Evolutionary conservation across 768 basidiomycete species (phyloP).

Genomic region (Tricholoma sp.): DNA sequence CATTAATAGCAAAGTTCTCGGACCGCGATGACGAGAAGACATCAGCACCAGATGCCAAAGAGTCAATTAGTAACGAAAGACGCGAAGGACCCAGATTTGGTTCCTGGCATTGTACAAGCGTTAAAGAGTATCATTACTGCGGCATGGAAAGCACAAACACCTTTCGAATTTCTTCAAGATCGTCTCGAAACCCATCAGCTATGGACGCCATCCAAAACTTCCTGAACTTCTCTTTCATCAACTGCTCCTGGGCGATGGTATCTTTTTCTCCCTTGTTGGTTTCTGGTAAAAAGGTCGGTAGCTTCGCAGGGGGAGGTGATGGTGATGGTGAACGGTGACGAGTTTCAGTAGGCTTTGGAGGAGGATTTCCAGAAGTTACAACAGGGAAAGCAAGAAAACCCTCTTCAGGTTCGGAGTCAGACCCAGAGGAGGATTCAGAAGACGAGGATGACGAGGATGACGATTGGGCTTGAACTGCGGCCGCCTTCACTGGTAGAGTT

Average conservation of each 20-base stretch:
- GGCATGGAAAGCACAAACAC: constrained; percentile 33
- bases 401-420: constrained; percentile 10
- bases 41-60: constrained; percentile 73
- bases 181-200: constrained; percentile 77
- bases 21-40: constrained; percentile 46
- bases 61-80: constrained; percentile 73
- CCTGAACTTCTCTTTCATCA: constrained; percentile 62
- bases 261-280: constrained; percentile 22
- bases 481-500: constrained; percentile 9
- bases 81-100: constrained; percentile 65
- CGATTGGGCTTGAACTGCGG: background rate
- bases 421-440: constrained; percentile 27
- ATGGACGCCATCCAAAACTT: constrained; percentile 87
- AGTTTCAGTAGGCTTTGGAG: constrained; percentile 12
- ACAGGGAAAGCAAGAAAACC: background rate
- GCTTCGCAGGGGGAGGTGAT: constrained; percentile 36
- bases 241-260: constrained; percentile 32
- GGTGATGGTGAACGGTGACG: constrained; percentile 35
- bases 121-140: background rate
- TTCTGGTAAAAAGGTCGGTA: constrained; percentile 56
- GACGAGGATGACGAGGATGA: constrained; percentile 6
- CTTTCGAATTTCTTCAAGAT: constrained; percentile 80
- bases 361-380: constrained; percentile 13
- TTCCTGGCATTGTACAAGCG: constrained; percentile 29
- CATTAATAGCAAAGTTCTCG: constrained; percentile 38